Percentiles rank a stretch among this genome's conserved stretches.
Conservation (phyloP, 2,329 filamentous ascomycete species). For the Fusarium sp. region DNA sequence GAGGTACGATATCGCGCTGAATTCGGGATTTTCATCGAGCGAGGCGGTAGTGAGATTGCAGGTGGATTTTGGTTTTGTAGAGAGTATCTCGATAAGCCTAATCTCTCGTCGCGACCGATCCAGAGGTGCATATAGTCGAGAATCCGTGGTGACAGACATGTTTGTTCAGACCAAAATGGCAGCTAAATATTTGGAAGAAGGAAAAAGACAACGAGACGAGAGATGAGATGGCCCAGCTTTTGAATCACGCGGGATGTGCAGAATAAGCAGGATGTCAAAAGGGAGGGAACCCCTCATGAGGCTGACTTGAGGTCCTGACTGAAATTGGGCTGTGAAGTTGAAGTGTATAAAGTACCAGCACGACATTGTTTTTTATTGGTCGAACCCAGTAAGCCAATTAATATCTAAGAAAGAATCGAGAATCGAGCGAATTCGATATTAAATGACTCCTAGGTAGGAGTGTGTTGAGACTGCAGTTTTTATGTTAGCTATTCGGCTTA, state of each 20-base stretch:
- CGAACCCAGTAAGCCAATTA: too few species aligned
- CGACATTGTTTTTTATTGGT: too few species aligned
- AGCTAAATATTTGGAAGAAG: too few species aligned
- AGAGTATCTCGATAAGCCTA: not conserved
- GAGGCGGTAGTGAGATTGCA: not conserved
- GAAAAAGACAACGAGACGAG: too few species aligned
- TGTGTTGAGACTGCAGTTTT: too few species aligned
- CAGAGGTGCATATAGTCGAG: not conserved
- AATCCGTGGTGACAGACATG: accelerated
- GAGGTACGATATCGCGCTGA: conserved; percentile 4
- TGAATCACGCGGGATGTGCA: not conserved
- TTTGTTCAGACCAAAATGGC: not conserved
- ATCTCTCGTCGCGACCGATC: not conserved
- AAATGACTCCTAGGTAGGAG: too few species aligned
- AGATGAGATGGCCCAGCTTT: accelerated
- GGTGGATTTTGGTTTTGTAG: not conserved
- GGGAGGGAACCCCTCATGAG: not conserved
- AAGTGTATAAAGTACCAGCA: not conserved
- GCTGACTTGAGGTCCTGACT: not conserved
- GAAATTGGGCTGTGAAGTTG: not conserved
- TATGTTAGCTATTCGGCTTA: not conserved
- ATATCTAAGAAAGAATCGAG: too few species aligned
- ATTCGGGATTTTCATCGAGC: not conserved
- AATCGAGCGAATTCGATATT: too few species aligned
- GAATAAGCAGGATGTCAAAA: not conserved